Percentiles rank a stretch among this genome's conserved stretches.
phyloP scores from a whole-genome alignment of 768 basidiomycete species.

The Nevesoporus exiguus region DNA sequence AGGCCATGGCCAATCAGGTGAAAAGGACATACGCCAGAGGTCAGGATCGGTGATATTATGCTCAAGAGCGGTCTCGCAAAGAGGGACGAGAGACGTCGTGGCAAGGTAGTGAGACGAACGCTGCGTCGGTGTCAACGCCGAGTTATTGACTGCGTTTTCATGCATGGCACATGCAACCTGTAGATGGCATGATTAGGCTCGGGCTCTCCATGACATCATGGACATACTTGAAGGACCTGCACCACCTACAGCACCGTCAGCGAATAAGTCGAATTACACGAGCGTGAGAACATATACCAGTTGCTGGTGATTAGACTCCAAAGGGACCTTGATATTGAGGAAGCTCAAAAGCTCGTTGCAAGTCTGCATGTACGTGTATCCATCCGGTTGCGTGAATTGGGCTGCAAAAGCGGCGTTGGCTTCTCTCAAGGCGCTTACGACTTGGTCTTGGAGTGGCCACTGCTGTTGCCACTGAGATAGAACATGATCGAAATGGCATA shows the following conservation, averaged over 20 bases:
- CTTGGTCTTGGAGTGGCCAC: background rate
- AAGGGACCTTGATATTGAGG: background rate
- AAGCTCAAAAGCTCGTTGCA: constrained; percentile 14
- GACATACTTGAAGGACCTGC: constrained; percentile 19
- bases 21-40: constrained; percentile 15
- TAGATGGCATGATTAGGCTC: background rate
- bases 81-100: background rate
- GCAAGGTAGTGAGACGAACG: constrained; percentile 12
- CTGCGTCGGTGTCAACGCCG: background rate
- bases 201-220: background rate
- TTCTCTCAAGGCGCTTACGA: constrained; percentile 6
- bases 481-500: constrained; percentile 3
- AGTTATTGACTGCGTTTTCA: constrained; percentile 20
- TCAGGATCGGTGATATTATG: background rate
- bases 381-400: constrained; percentile 16
- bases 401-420: constrained; percentile 13
- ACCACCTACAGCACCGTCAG: constrained; percentile 14
- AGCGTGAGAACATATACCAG: constrained; percentile 4
- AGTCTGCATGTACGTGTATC: background rate
- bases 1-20: background rate
- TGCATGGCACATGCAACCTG: constrained; percentile 25
- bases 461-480: background rate
- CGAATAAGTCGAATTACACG: background rate
- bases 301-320: constrained; percentile 12
- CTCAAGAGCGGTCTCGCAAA: constrained; percentile 6